Evolutionary conservation across 768 basidiomycete genomes (phyloP), one percentile per base, ranked within the genome.

Genomic region (Lactarius quietus): DNA sequence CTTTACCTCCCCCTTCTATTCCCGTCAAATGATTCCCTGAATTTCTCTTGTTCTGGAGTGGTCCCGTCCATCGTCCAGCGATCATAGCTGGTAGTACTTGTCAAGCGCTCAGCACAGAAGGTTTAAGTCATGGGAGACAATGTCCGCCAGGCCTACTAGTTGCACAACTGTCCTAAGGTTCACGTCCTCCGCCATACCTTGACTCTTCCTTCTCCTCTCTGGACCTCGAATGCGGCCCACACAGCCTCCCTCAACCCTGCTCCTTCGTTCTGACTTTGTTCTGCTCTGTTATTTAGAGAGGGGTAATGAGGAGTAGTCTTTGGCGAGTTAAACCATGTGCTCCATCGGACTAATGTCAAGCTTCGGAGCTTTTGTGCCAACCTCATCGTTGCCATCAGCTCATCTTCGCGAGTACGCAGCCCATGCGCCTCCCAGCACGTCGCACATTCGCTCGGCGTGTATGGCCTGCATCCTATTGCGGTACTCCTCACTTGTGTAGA

Each of bases 171-270:
- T 38, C n/a, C 31, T 56, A 29, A 12, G 23, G 72, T 80, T 81
- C 82, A 54, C 77, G 79, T 45, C 33, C 70, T 74, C 65, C 79
- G 78, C 71, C 77, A 77, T 20, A 84, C 79, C 62, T 76, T 74
- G 33, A 84, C 71, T 54, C 77, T 77, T 35, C 79, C 80, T 17
- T 74, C 73, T 48, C 67, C 70, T 38, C 83, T 78, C 60, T 76
- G 68, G 41, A 85, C 69, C 71, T 80, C 80, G 3, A 78, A 72
- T 41, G 74, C 80, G 31, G 81, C 81, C 70, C 69, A 73, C 63
- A 74, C 63, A 0, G 68, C 59, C 3, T 62, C 59, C 23, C 31
- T 38, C 35, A 54, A 35, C 31, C 39, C 60, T 1, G 56, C 38
- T 14, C 45, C 33, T 14, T 28, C 36, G 15, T 23, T 52, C 31